A percentile compares a stretch with the other conserved stretches of the same genome.
Conservation (phyloP, 768 basidiomycete species). For the Tylopilus sp. region DNA sequence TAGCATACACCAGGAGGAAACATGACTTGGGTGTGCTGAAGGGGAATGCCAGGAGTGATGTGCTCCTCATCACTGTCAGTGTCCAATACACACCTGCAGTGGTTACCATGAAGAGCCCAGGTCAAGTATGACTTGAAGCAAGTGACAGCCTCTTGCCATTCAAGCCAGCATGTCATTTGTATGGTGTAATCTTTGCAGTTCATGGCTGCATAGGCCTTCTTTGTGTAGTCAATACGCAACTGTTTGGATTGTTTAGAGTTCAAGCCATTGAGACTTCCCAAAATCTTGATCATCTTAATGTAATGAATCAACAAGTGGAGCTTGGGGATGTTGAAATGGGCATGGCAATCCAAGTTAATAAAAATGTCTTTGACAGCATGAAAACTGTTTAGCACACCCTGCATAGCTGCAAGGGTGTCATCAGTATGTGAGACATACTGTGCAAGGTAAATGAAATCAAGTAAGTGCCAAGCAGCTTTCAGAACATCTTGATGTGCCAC, state of each 20-base stretch:
- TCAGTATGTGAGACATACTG: background rate
- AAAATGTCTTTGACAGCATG: background rate
- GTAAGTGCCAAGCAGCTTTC: background rate
- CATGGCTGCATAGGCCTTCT: background rate
- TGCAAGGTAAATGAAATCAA: background rate
- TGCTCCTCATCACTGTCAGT: too few relatives aligned
- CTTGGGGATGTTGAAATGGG: background rate
- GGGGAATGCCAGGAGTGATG: too few relatives aligned
- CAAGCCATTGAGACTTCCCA: background rate
- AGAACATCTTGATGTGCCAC: background rate
- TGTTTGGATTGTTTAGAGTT: background rate
- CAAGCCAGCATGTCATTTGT: slow-evolving; percentile 2
- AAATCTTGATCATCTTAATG: background rate
- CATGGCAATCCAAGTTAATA: background rate
- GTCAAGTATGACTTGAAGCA: background rate
- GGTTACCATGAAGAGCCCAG: too few relatives aligned
- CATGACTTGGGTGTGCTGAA: too few relatives aligned
- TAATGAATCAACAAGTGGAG: background rate
- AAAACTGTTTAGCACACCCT: background rate
- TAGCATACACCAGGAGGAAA: background rate
- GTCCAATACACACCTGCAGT: too few relatives aligned
- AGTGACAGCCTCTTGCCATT: background rate
- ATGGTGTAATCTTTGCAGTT: background rate
- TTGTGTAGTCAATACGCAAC: background rate
- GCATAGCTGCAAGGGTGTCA: background rate